Evolutionary conservation across 2,329 filamentous ascomycete genomes (phyloP), one percentile per base, ranked within the genome.

Genomic region (Phialophora expanda): DNA sequence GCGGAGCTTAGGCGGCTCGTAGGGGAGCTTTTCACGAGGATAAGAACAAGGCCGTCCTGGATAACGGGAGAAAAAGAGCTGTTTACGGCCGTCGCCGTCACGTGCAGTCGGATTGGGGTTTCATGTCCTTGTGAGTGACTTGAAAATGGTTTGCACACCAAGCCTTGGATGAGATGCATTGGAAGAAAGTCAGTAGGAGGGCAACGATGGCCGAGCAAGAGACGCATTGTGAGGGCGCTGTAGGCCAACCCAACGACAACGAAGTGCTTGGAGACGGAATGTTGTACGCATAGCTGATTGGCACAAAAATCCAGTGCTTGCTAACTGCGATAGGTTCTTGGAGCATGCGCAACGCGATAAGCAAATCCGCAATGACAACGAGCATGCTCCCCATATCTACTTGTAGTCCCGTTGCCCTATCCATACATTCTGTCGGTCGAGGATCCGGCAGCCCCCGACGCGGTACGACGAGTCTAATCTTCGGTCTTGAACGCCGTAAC

Each of bases 401-500:
- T 30, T 48, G 26, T 30, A 50, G 26, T 50, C 26, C 56, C 26
- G n/a, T 32, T 41, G 24, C 17, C 20, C 56, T 48, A 48, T 51
- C 20, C 48, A 50, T 28, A 12, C 17, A 17, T 28, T 30, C 56
- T 22, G 41, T 17, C 14, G 22, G 4, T n/a, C 38, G 38, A 41
- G 38, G 38, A 41, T 41, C 12, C 38, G 38, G 12, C 14, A 17
- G 14, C 14, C 38, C 38, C 2, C 14, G 6, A 44, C 6, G 38
- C 11, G 2, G 12, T 8, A 34, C 20, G 3, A n/a, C 14, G 7
- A 38, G 44, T 38, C 48, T 48, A 64, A 41, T 57, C 61, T 20
- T 66, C 71, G 46, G 66, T 68, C 67, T 77, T 77, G 74, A 81
- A 82, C 20, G 78, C 76, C 11, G 75, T 73, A 67, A 78, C 66